Evolutionary conservation across 345 rosid species (phyloP), one percentile per base, ranked within the genome.

Genomic region (Syzygium oleosum): DNA sequence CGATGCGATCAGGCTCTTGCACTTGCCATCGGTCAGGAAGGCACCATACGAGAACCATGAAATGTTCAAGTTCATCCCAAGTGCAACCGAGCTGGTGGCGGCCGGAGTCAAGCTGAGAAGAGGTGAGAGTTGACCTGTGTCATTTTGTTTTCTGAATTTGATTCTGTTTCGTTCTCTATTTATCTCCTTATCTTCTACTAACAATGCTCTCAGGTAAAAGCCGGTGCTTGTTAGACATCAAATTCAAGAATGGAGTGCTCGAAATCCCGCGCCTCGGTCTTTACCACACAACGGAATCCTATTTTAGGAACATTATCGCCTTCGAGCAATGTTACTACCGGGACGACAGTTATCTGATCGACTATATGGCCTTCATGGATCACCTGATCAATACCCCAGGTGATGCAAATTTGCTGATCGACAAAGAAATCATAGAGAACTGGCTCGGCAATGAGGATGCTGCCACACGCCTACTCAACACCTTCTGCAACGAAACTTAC

Each of bases 291-390:
- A 29, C 88, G 3, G 58, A 84, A 78, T 34, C 4, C 8, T 12
- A 80, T 7, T 51, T 89, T 31, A 25, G 58, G 3, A 91, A 89
- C 86, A 55, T 91, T 6, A 10, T 59, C 0, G 88, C 92, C 16
- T 90, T 85, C 5, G 91, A 90, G 84, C 88, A 86, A 84, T 84
- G 88, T 46, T 77, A 87, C 51, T 83, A 85, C 38, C 22, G 0
- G 7, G 7, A 31, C 1, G 0, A 16, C 9, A 2, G 10, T 3
- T 11, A 4, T 9, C 29, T 49, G 21, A 77, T 21, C 4, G 87
- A 85, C 9, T 91, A 41, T 5, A 8, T 88, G 51, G 3, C 31
- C 4, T 5, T 87, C 27, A 58, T 88, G 46, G 61, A 11, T 58
- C 23, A 9, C 29, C 89, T 89, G 5, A 3, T 86, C n/a, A 27